These are phyloP conservation scores for Babjeviella inositovora DNA, from an alignment of 805 yeast species.

Conservation along the genomic window DNA sequence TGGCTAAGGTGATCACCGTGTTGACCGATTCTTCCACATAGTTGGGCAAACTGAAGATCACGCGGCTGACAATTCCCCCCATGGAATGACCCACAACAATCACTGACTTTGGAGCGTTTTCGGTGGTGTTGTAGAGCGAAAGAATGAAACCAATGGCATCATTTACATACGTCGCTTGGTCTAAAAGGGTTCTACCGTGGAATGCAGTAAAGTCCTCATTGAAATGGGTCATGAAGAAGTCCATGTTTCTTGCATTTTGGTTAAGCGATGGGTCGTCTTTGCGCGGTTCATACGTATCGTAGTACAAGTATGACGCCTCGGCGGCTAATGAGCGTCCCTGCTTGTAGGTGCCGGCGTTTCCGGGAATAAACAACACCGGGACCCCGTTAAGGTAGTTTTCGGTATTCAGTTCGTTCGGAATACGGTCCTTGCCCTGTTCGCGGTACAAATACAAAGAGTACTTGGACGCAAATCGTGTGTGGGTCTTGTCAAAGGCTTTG, in stretches of 20 bases:
- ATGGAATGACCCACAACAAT: constrained; percentile 82
- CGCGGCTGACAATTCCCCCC: constrained; percentile 94
- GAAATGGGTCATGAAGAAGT: constrained; percentile 85
- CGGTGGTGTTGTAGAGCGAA: constrained; percentile 32
- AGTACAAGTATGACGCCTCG: constrained; percentile 42
- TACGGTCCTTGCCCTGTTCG: constrained; percentile 56
- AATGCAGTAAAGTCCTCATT: constrained; percentile 94
- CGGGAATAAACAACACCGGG: constrained; percentile 90
- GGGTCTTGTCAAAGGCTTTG: constrained; percentile 52
- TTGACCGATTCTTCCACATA: constrained; percentile 59
- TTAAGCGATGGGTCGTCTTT: constrained; percentile 9
- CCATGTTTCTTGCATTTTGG: constrained; percentile 32
- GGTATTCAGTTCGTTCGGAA: constrained; percentile 24
- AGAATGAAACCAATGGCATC: constrained; percentile 75
- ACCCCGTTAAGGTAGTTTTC: constrained; percentile 37
- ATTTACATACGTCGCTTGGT: constrained; percentile 85
- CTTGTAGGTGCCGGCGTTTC: constrained; percentile 88
- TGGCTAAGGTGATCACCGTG: constrained; percentile 70
- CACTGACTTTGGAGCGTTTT: constrained; percentile 45
- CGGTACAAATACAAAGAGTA: constrained; percentile 78
- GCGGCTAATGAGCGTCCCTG: constrained; percentile 92
- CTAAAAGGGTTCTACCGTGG: constrained; percentile 85
- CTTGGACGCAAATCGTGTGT: constrained; percentile 59
- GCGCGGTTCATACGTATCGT: constrained; percentile 12
- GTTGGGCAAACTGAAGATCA: constrained; percentile 68